Evolutionary conservation across 805 yeast genomes (phyloP).

Genomic region (Starmera pachycereana): DNA sequence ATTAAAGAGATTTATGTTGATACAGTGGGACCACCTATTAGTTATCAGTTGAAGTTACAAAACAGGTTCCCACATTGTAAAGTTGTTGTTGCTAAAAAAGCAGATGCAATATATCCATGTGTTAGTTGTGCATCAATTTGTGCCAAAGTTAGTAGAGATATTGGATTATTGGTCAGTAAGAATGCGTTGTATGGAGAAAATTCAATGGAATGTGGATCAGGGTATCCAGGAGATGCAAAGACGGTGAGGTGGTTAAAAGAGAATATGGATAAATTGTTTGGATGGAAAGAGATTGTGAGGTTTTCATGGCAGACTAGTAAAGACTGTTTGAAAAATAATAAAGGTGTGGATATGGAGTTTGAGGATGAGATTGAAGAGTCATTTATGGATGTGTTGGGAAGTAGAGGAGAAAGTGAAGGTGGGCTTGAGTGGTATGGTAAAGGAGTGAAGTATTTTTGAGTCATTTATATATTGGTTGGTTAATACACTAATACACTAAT

Average conservation of each 20-base stretch:
- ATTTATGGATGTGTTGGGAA: constrained; percentile 3
- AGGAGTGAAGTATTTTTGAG: constrained; percentile 8
- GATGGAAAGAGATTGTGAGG: constrained; percentile 72
- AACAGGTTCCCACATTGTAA: constrained; percentile 56
- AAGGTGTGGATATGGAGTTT: constrained; percentile 51
- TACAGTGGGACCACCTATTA: constrained; percentile 91
- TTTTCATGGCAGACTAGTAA: constrained; percentile 93
- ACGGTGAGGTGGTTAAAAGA: constrained; percentile 68
- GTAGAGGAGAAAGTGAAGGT: constrained; percentile 1
- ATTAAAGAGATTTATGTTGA: constrained; percentile 76
- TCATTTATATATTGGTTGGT: no score
- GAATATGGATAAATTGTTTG: constrained; percentile 63
- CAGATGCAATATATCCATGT: constrained; percentile 84
- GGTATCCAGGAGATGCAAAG: constrained; percentile 89
- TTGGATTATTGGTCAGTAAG: constrained; percentile 32
- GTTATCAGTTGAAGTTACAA: constrained; percentile 70
- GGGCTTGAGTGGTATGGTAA: constrained; percentile 19
- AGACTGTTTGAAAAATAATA: constrained; percentile 49
- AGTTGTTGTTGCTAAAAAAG: constrained; percentile 86
- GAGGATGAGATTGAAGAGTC: constrained; percentile 27
- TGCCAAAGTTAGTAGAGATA: constrained; percentile 93
- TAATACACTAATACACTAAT: no score
- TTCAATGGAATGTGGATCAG: constrained; percentile 56
- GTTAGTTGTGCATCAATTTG: constrained; percentile 93
- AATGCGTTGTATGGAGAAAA: constrained; percentile 17